A percentile compares a stretch with the other conserved stretches of the same genome.
Conservation (phyloP, 805 yeast species). For the Wickerhamiella cacticola region DNA sequence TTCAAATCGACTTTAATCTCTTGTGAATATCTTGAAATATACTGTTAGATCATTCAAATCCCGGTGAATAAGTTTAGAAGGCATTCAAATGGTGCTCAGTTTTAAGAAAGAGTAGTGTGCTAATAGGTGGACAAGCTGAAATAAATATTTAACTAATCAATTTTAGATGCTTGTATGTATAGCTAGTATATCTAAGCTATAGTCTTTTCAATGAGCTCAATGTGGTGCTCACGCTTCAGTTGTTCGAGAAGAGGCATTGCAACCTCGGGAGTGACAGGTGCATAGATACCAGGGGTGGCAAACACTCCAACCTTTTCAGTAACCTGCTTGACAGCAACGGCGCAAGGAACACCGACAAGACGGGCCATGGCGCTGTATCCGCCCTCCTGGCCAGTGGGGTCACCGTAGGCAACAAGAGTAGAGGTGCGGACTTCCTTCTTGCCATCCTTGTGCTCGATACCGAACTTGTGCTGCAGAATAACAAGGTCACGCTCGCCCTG, state of each 20-base stretch:
- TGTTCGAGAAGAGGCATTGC: slow-evolving; percentile 84
- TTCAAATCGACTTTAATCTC: not conserved
- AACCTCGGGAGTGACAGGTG: slow-evolving; percentile 85
- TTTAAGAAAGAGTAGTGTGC: no score
- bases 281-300: slow-evolving; percentile 71
- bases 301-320: slow-evolving; percentile 54
- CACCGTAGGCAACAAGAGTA: slow-evolving; percentile 89
- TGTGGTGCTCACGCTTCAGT: slow-evolving; percentile 80
- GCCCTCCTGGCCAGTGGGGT: slow-evolving; percentile 46
- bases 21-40: no score
- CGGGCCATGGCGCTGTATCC: slow-evolving; percentile 98
- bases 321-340: slow-evolving; percentile 81
- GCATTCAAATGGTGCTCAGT: no score
- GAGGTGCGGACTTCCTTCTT: slow-evolving; percentile 84
- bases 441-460: slow-evolving; percentile 94
- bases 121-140: no score
- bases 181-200: slow-evolving; percentile 23
- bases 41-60: no score
- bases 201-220: slow-evolving; percentile 81
- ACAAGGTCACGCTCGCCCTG: slow-evolving; percentile 93
- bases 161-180: not conserved
- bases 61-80: no score
- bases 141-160: no score
- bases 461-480: slow-evolving; percentile 93
- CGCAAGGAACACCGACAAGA: slow-evolving; percentile 96